Percentiles rank a stretch among this genome's conserved stretches.
phyloP scores from a whole-genome alignment of 2,329 filamentous ascomycete genomes.

The Apiospora koreana region DNA sequence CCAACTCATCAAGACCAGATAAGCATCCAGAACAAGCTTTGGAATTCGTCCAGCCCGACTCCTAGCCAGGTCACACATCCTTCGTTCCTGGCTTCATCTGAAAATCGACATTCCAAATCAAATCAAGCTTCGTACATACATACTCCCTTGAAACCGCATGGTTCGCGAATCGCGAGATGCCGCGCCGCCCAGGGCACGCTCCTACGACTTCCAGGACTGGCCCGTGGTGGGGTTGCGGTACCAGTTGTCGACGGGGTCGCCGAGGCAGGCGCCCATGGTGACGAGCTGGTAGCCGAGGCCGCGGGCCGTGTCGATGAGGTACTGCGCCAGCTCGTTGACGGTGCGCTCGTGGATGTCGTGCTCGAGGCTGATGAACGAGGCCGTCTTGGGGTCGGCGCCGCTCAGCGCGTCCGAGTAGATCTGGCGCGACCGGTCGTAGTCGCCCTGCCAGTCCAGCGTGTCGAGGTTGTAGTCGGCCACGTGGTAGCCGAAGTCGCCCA shows the following conservation, averaged over 20 bases:
- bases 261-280: conserved; percentile 26
- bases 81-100: too few species aligned
- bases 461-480: conserved; percentile 16
- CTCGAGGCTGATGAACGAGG: conserved; percentile 30
- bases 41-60: neutral
- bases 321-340: conserved; percentile 21
- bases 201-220: conserved; percentile 11
- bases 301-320: conserved; percentile 20
- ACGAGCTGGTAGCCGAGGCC: conserved; percentile 22
- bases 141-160: too few species aligned
- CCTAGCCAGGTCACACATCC: neutral
- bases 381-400: neutral
- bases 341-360: conserved; percentile 25
- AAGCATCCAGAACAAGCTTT: neutral
- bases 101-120: too few species aligned
- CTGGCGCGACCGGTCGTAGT: conserved; percentile 16
- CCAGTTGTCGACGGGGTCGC: conserved; percentile 23
- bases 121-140: too few species aligned
- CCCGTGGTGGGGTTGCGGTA: conserved; percentile 25
- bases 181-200: too few species aligned
- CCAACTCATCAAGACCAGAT: neutral
- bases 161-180: too few species aligned
- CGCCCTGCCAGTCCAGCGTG: conserved; percentile 22
- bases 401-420: conserved; percentile 7
- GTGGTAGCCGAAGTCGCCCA: conserved; percentile 13